phyloP scores from a whole-genome alignment of 345 rosid species.

The Kernera saxatilis region DNA sequence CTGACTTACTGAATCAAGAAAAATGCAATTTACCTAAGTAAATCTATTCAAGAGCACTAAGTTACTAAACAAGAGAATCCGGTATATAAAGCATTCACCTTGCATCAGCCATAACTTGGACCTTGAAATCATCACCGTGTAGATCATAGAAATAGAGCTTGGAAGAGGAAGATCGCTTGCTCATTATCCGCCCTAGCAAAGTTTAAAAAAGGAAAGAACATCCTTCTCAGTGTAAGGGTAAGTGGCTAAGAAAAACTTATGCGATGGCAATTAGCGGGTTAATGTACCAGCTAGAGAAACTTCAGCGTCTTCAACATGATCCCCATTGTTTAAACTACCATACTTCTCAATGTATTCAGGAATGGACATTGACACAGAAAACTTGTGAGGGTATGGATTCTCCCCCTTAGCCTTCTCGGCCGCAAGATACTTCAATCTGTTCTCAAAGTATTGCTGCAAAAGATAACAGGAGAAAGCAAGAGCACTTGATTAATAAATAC shows the following conservation, averaged over 20 bases:
- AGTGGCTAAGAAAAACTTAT: not conserved
- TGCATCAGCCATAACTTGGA: constrained; percentile 95
- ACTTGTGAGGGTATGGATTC: constrained; percentile 91
- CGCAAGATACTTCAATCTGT: constrained; percentile 63
- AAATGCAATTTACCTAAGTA: not conserved
- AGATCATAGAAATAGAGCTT: constrained; percentile 91
- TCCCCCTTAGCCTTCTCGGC: constrained; percentile 60
- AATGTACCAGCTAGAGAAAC: constrained; percentile 68
- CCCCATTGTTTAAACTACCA: constrained; percentile 56
- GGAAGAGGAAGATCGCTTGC: constrained; percentile 77
- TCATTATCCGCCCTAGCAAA: constrained; percentile 80
- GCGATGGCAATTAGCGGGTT: not conserved
- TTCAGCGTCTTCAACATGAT: constrained; percentile 57
- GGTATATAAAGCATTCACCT: constrained; percentile 41
- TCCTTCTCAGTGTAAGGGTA: not conserved
- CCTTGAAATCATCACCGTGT: constrained; percentile 65
- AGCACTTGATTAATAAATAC: not conserved
- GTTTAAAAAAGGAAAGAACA: not conserved
- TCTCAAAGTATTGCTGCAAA: constrained; percentile 86
- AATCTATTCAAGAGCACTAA: not conserved
- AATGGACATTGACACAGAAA: constrained; percentile 50
- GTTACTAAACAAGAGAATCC: not conserved
- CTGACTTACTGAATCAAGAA: constrained; percentile 61
- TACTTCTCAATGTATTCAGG: constrained; percentile 54
- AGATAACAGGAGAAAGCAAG: not conserved